Conservation (phyloP, 2,329 filamentous ascomycete genomes). For the Lachnellula arida region DNA sequence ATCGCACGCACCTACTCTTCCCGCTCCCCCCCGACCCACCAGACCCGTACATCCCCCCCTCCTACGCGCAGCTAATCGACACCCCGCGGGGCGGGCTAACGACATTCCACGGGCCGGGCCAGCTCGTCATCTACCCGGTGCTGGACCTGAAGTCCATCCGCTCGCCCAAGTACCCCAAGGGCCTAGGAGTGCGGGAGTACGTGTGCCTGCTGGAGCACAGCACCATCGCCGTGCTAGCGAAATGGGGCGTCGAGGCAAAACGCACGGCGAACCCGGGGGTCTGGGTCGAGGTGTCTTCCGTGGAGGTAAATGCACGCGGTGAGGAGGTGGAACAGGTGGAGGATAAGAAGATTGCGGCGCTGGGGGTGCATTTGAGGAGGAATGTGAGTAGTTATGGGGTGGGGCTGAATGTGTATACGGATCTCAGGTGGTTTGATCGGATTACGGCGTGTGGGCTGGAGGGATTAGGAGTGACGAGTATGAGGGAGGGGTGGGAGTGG, state of each 20-base stretch:
- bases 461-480: constrained; percentile 73
- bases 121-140: constrained; percentile 88
- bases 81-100: constrained; percentile 75
- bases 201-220: constrained; percentile 73
- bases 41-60: neutral
- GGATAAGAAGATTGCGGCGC: constrained; percentile 72
- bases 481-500: constrained; percentile 35
- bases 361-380: constrained; percentile 86
- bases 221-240: constrained; percentile 60
- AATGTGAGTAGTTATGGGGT: constrained; percentile 82
- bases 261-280: constrained; percentile 78
- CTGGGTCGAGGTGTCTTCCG: constrained; percentile 51
- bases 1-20: constrained; percentile 36
- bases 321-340: constrained; percentile 6
- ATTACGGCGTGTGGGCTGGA: constrained; percentile 89
- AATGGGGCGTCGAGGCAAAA: constrained; percentile 57
- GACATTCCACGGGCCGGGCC: constrained; percentile 93
- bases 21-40: constrained; percentile 10
- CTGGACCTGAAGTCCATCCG: constrained; percentile 61
- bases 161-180: constrained; percentile 7
- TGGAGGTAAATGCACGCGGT: neutral
- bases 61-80: constrained; percentile 31
- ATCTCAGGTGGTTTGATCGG: constrained; percentile 59
- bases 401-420: constrained; percentile 70
- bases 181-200: constrained; percentile 67